Percentiles rank a stretch among this genome's conserved stretches.
phyloP scores from a whole-genome alignment of 75 land plant genomes.

The Adiantum capillusveneris region DNA sequence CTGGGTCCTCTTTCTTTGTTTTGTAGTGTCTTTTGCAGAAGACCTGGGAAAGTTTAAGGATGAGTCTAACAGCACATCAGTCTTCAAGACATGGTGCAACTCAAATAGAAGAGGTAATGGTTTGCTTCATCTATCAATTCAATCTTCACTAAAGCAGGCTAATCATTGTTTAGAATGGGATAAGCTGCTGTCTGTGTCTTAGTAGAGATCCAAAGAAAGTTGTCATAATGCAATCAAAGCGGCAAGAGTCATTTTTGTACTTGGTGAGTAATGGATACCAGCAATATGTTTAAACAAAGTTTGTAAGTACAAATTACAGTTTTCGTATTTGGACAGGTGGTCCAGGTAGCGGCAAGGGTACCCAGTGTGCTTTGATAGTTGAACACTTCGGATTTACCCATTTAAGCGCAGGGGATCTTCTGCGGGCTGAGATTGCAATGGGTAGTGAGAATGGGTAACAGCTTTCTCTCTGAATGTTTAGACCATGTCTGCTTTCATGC shows the following conservation, averaged over 20 bases:
- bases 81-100: too few species aligned
- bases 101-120: too few species aligned
- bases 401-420: conserved; percentile 87
- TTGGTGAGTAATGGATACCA: conserved; percentile 4
- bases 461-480: neutral
- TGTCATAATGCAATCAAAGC: neutral
- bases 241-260: conserved; percentile 10
- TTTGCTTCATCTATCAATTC: too few species aligned
- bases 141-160: too few species aligned
- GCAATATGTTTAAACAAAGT: neutral
- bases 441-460: conserved; percentile 82
- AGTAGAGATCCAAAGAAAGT: neutral
- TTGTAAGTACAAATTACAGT: neutral
- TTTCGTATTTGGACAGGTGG: conserved; percentile 45
- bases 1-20: too few species aligned
- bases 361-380: conserved; percentile 81
- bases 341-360: conserved; percentile 95
- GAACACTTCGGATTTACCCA: conserved; percentile 74
- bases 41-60: too few species aligned
- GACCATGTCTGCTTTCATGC: neutral
- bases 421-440: conserved; percentile 78
- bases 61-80: too few species aligned
- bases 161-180: too few species aligned
- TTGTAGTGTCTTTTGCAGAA: too few species aligned
- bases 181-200: too few species aligned